Conservation (phyloP, 2,329 filamentous ascomycete species). For the Aureobasidium lini region DNA sequence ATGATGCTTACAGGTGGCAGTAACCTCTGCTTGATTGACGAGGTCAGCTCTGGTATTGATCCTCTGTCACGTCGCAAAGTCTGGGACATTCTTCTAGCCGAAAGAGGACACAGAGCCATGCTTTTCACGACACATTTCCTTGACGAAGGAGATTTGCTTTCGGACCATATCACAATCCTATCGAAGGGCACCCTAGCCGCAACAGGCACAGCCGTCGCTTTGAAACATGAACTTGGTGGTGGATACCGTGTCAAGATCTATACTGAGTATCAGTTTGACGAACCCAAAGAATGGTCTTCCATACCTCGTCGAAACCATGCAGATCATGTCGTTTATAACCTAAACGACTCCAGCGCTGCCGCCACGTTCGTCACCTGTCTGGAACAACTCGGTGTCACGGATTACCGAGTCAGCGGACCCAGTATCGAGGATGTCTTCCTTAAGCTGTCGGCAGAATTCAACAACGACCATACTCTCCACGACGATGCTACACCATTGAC, state of each 20-base stretch:
- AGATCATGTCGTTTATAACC: constrained; percentile 66
- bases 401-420: constrained; percentile 81
- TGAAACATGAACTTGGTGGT: constrained; percentile 74
- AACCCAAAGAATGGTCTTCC: constrained; percentile 25
- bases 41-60: constrained; percentile 83
- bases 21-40: constrained; percentile 81
- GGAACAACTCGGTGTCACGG: constrained; percentile 57
- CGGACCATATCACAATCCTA: constrained; percentile 81
- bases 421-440: constrained; percentile 92
- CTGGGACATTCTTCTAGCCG: constrained; percentile 85
- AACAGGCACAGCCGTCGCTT: constrained; percentile 73
- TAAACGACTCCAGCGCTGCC: constrained; percentile 61
- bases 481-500: constrained; percentile 17
- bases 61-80: constrained; percentile 81
- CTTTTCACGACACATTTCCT: constrained; percentile 89
- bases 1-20: constrained; percentile 94
- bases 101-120: constrained; percentile 74
- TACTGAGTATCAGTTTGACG: constrained; percentile 42
- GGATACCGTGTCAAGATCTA: constrained; percentile 77
- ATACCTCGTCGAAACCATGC: constrained; percentile 45
- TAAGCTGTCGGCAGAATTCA: constrained; percentile 73
- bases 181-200: constrained; percentile 78
- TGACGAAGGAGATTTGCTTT: constrained; percentile 83
- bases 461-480: constrained; percentile 28
- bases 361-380: constrained; percentile 63